Evolutionary conservation across 805 yeast genomes (phyloP), one percentile per base, ranked within the genome.

Genomic region (Yarrowia sp.): DNA sequence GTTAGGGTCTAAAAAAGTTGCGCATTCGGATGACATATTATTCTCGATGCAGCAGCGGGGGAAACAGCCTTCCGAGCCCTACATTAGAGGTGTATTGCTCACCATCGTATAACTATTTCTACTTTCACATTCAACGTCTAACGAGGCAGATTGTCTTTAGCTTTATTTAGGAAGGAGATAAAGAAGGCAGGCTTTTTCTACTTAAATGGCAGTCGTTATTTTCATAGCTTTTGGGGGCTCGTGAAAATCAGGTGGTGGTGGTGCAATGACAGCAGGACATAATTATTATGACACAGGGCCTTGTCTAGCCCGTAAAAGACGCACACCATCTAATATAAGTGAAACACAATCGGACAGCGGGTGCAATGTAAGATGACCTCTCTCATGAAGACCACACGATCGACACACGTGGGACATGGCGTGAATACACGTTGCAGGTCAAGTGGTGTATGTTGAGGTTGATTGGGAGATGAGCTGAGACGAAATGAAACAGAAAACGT

Each of bases 321-420:
- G 38, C 38, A 16, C 36, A 4, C 22, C 14, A 38, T 17, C 14
- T 17, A 38, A 38, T 38, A 10, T 8, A 9, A 9, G 41, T 19
- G 26, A 40, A 40, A 40, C 24, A 12, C 26, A 33, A 14, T 3
- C 17, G 1, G 9, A 7, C 36, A 33, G 8, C 16, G 17, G 14
- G 35, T n/a, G 12, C 14, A 32, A 4, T 9, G n/a, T 21, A 16
- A 21, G 26, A 40, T 12, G 21, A 14, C 46, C 40, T n/a, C 21
- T 7, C 21, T 16, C 22, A 16, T 4, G n/a, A 40, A n/a, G n/a
- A 24, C 43, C 49, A 43, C 46, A 28, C 51, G 54, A 48, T 48
- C 54, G 54, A 48, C 54, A 48, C 54, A 48, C 54, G 54, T 48
- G 54, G 54, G 54, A 21, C n/a, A n/a, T n/a, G n/a, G n/a, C n/a